phyloP scores from a whole-genome alignment of 2,329 filamentous ascomycete species.

The Colletotrichum sp. region DNA sequence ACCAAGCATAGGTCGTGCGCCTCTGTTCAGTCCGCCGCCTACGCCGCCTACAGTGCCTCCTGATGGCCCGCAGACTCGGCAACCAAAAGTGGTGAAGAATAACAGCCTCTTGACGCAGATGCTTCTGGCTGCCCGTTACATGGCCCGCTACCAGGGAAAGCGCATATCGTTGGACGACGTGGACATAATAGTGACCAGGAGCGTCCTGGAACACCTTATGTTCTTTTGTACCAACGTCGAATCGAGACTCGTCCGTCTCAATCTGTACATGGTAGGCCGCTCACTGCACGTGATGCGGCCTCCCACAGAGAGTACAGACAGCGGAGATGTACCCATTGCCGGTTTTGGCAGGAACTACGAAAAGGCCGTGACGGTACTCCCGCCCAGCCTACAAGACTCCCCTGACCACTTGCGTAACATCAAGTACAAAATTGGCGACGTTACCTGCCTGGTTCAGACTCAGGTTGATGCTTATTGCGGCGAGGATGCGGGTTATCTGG shows the following conservation, averaged over 20 bases:
- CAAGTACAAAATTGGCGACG: neutral
- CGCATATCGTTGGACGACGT: constrained; percentile 28
- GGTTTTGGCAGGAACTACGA: neutral
- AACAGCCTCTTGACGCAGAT: constrained; percentile 29
- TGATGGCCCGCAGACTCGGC: neutral
- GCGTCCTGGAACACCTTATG: neutral
- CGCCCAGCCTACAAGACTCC: neutral
- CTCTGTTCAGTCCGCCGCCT: neutral
- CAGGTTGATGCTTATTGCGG: neutral
- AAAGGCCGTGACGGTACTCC: neutral
- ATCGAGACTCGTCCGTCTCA: neutral
- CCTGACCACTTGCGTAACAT: neutral
- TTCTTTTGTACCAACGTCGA: neutral
- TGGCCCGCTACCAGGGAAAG: constrained; percentile 24
- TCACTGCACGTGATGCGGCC: neutral
- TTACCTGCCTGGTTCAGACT: neutral
- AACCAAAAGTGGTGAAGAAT: neutral
- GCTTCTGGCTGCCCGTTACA: constrained; percentile 28
- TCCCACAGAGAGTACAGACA: neutral
- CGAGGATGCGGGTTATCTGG: neutral
- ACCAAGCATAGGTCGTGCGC: neutral
- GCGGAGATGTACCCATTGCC: neutral
- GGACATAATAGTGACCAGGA: constrained; percentile 34
- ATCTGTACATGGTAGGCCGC: neutral
- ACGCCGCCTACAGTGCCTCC: neutral